Base-by-base conservation (phyloP, 2,329 filamentous ascomycete species). In the Microdochium trichocladiopsis region DNA sequence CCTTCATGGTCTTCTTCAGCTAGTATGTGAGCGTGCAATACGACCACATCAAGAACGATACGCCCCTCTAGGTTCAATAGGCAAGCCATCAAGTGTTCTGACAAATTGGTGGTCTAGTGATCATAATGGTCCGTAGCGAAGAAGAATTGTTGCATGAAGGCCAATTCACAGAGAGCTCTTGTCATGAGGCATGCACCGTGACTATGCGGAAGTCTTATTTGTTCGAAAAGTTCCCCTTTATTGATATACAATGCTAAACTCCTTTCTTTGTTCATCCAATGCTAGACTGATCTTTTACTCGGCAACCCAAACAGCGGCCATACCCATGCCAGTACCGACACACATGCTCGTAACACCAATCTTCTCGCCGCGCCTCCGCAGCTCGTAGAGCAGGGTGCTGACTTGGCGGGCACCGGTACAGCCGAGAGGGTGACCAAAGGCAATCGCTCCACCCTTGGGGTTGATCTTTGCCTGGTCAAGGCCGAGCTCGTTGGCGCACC, bases 321-420 rank as follows among this genome's bases (percentile, higher is more conserved):
- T 95, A 50, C 93, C 93, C 94, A 97, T 97, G 51, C 91, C 93
- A 2, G 93, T 97, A 50, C 93, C 94, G 49, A 97, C 75, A 68
- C 94, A 99, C 94, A 97, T 97, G 70, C 87, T 93, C 25, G 90
- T 96, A 43, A 96, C 84, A 50, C 94, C 94, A 56, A 97, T 75
- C 79, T 88, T 88, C 79, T 94, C 80, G 53, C 86, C 84, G 51
- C 83, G 94, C 67, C 93, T 79, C 79, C 83, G 87, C 61, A 97
- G 74, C 80, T 97, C 93, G 60, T 91, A 95, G 57, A 97, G 75
- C 63, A 97, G 73, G 11, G 94, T 97, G 65, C 88, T 90, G 48
- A 99, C 89, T 75, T 97, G 94, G 66, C 94, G 82, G 10, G 93
- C 90, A 50, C 94, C 94, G 0, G 94, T 97, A 74, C 91, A 95